Percentiles rank a stretch among this genome's conserved stretches.
Conservation (phyloP, 2,329 filamentous ascomycete genomes). For the Grosmannia penicillata region DNA sequence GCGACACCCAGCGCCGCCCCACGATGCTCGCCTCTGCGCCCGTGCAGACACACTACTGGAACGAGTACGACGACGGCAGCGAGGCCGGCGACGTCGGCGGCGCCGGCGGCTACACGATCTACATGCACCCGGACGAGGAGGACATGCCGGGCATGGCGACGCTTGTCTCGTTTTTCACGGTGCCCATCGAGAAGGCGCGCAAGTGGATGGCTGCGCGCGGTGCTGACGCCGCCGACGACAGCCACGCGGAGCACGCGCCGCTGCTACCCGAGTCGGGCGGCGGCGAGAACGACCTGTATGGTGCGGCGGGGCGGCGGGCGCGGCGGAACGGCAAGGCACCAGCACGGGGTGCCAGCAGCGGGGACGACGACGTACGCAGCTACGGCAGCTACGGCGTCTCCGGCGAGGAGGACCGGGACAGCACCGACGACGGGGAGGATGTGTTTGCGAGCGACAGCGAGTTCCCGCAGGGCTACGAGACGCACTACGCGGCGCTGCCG, state of each 20-base stretch:
- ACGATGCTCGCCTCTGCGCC: constrained; percentile 3
- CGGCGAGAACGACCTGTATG: not conserved
- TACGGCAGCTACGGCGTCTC: not conserved
- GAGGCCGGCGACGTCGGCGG: constrained; percentile 42
- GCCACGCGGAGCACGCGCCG: constrained; percentile 13
- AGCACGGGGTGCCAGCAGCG: constrained; percentile 2
- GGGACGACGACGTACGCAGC: constrained; percentile 7
- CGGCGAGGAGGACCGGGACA: constrained; percentile 1
- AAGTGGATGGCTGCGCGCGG: constrained; percentile 27
- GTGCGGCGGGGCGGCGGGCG: too few relatives aligned
- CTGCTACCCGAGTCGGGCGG: constrained; percentile 15
- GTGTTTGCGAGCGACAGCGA: constrained; percentile 23
- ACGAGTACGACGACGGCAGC: constrained; percentile 74
- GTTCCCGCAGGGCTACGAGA: constrained; percentile 34
- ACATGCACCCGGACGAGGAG: constrained; percentile 54
- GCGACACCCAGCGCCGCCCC: not conserved
- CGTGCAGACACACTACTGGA: constrained; percentile 51
- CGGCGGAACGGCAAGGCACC: not conserved
- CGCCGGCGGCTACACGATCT: constrained; percentile 53
- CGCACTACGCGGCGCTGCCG: constrained; percentile 38
- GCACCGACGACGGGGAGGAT: constrained; percentile 16
- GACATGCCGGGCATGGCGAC: constrained; percentile 50
- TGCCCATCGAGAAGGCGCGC: constrained; percentile 35
- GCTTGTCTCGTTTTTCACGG: constrained; percentile 35
- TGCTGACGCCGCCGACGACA: not conserved